Evolutionary conservation across 257 asterid genomes (phyloP).

Genomic region (Fraxinus quadrangulata): DNA sequence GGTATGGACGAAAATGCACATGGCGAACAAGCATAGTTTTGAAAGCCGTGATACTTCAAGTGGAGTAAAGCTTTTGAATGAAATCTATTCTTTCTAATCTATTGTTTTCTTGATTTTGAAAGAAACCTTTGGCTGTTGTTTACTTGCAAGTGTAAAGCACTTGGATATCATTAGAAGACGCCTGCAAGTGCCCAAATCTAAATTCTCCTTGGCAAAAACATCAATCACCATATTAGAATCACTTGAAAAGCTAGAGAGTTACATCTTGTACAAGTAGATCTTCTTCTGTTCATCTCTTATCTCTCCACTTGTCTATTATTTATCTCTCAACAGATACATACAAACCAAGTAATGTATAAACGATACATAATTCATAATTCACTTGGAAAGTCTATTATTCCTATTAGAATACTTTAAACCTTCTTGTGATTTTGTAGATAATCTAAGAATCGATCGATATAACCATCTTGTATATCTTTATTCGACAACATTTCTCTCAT

Average conservation of each 20-base stretch:
- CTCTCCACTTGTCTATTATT: no score
- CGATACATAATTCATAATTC: background rate
- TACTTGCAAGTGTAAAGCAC: background rate
- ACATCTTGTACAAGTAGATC: background rate
- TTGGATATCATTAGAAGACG: background rate
- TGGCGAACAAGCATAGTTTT: background rate
- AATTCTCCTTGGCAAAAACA: background rate
- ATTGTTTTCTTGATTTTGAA: background rate
- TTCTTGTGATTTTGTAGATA: conserved; percentile 17
- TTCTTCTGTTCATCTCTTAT: background rate
- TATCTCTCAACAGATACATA: background rate
- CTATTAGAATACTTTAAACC: background rate
- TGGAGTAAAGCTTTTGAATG: background rate
- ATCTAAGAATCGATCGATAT: conserved; percentile 26
- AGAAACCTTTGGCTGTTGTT: background rate
- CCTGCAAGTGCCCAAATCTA: background rate
- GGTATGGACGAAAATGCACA: background rate
- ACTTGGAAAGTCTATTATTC: background rate
- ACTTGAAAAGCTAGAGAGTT: background rate
- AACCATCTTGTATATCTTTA: conserved; percentile 14
- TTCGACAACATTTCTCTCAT: conserved; percentile 27
- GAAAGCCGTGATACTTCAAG: background rate
- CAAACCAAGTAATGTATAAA: background rate
- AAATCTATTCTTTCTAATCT: background rate
- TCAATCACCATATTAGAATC: no score